A percentile compares a stretch with the other conserved stretches of the same genome.
Evolutionary conservation across 768 basidiomycete species (phyloP).

Genomic region (Phylloporus arenicola): DNA sequence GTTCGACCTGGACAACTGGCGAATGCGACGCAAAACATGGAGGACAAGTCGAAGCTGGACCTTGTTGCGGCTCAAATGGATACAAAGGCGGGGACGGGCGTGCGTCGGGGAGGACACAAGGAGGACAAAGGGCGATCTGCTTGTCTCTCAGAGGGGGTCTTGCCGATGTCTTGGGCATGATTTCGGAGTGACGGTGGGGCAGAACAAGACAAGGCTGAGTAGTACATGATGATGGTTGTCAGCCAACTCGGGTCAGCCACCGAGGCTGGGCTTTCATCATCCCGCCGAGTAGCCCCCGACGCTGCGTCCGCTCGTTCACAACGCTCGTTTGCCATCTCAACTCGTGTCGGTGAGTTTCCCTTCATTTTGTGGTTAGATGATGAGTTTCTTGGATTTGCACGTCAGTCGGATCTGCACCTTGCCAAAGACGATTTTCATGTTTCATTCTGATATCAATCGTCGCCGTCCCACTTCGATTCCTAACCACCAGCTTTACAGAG

Average conservation of each 20-base stretch:
- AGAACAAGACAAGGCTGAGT: background rate
- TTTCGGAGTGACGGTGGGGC: background rate
- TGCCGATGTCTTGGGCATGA: slow-evolving; percentile 2
- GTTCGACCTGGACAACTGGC: background rate
- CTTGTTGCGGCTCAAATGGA: slow-evolving; percentile 1
- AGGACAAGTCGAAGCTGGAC: background rate
- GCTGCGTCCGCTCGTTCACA: slow-evolving; percentile 1
- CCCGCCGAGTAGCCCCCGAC: background rate
- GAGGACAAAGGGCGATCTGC: slow-evolving; percentile 13
- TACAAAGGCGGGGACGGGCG: slow-evolving; percentile 1
- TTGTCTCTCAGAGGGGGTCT: slow-evolving; percentile 11
- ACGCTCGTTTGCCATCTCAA: slow-evolving; percentile 1
- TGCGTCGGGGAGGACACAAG: slow-evolving; percentile 10
- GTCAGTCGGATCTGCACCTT: slow-evolving; percentile 48
- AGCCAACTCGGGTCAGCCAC: background rate
- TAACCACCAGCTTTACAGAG: slow-evolving; percentile 7
- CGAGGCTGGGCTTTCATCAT: slow-evolving; percentile 12
- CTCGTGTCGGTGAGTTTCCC: slow-evolving; percentile 16
- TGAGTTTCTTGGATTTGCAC: slow-evolving; percentile 54
- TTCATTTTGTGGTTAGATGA: slow-evolving; percentile 26
- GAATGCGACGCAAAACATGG: slow-evolving; percentile 5
- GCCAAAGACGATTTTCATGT: slow-evolving; percentile 38
- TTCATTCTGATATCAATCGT: slow-evolving; percentile 36
- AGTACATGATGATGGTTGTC: background rate
- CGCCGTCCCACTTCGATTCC: background rate